Conservation (phyloP, 2,329 filamentous ascomycete genomes). For the Pseudogymnoascus sp. region DNA sequence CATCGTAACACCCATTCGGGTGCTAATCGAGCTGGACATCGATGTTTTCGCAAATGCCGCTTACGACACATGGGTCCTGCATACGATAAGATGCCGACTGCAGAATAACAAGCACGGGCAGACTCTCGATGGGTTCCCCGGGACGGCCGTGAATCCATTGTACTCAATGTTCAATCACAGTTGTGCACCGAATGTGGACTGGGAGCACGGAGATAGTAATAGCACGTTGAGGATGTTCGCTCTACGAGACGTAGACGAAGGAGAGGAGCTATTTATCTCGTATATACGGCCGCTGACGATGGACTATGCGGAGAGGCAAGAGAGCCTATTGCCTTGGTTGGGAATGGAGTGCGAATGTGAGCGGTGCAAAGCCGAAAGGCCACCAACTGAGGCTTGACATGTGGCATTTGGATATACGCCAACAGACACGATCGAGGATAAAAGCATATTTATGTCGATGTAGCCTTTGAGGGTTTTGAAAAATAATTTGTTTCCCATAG, state of each 20-base stretch:
- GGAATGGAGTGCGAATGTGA: constrained; percentile 10
- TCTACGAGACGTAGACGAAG: constrained; percentile 16
- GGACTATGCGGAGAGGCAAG: constrained; percentile 9
- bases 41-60: constrained; percentile 22
- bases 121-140: constrained; percentile 19
- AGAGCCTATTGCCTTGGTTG: constrained; percentile 13
- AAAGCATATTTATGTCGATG: not conserved
- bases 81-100: constrained; percentile 25
- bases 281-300: constrained; percentile 17
- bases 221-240: constrained; percentile 22
- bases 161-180: constrained; percentile 29
- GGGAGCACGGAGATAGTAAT: constrained; percentile 20
- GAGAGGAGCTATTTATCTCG: constrained; percentile 21
- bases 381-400: not conserved
- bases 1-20: constrained; percentile 22
- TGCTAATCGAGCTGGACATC: constrained; percentile 24
- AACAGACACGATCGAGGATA: not conserved
- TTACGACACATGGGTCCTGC: constrained; percentile 26
- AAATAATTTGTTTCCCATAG: not conserved
- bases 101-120: constrained; percentile 29
- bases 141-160: constrained; percentile 23
- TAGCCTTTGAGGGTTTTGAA: not conserved
- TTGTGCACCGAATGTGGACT: constrained; percentile 26
- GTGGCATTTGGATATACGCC: not conserved
- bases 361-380: constrained; percentile 1